Evolutionary conservation across 106 monocot genomes (phyloP).

Genomic region (Allium sativum): DNA sequence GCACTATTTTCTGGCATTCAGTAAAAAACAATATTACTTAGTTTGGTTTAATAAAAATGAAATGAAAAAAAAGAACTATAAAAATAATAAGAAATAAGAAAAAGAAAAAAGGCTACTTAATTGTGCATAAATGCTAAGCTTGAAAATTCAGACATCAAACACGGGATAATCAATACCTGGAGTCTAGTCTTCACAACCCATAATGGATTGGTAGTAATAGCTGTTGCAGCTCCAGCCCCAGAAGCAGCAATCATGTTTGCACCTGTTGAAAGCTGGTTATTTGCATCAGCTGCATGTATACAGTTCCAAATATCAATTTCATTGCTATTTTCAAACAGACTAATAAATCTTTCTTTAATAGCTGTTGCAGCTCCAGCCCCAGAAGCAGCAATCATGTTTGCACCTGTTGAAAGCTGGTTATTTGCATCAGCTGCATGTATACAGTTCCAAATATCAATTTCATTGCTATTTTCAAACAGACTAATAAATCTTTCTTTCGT

Average conservation of each 20-base stretch:
- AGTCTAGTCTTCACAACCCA: conserved; percentile 99
- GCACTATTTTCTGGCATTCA: too few relatives aligned
- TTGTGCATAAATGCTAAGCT: too few relatives aligned
- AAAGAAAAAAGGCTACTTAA: too few relatives aligned
- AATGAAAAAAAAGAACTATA: too few relatives aligned
- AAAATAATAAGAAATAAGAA: too few relatives aligned
- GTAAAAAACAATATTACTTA: too few relatives aligned
- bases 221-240: conserved; percentile 84
- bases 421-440: conserved; percentile 31
- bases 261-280: conserved; percentile 49
- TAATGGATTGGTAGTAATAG: conserved; percentile 77
- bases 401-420: conserved; percentile 53
- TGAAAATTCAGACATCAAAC: too few relatives aligned
- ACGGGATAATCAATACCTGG: conserved; percentile 40
- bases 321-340: too few relatives aligned
- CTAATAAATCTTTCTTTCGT: background rate
- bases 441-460: background rate
- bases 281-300: conserved; percentile 31
- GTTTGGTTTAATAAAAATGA: too few relatives aligned
- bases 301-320: conserved; percentile 1
- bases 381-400: conserved; percentile 83
- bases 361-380: conserved; percentile 89
- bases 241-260: conserved; percentile 79
- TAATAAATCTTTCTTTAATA: too few relatives aligned
- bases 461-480: too few relatives aligned